Percentiles rank a stretch among this genome's conserved stretches.
phyloP scores from a whole-genome alignment of 2,329 filamentous ascomycete genomes.

The Trichoderma semiorbis region DNA sequence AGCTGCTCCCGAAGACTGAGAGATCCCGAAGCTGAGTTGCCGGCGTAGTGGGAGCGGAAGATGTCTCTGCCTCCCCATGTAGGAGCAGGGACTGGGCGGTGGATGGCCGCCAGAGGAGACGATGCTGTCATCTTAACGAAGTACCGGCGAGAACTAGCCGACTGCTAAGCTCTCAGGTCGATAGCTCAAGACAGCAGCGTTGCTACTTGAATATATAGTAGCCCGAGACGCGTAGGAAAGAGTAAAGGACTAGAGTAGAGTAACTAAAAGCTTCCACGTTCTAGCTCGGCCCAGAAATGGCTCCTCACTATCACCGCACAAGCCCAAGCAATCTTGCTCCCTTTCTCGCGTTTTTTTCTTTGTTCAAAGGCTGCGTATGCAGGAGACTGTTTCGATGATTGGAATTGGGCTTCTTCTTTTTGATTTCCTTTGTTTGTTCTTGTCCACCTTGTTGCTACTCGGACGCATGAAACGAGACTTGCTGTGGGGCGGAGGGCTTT shows the following conservation, averaged over 20 bases:
- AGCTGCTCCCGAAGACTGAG: slow-evolving; percentile 79
- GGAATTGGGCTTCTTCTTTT: slow-evolving; percentile 1
- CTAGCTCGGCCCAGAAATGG: slow-evolving; percentile 23
- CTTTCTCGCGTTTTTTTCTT: neutral
- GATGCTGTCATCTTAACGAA: slow-evolving; percentile 74
- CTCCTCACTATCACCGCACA: slow-evolving; percentile 13
- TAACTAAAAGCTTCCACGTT: slow-evolving; percentile 34
- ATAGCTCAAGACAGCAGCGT: slow-evolving; percentile 13
- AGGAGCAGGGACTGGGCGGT: slow-evolving; percentile 61
- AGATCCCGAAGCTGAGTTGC: slow-evolving; percentile 52
- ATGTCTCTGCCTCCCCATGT: slow-evolving; percentile 57
- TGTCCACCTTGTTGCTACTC: slow-evolving; percentile 4
- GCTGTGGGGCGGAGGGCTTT: slow-evolving; percentile 21
- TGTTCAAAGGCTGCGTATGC: slow-evolving; percentile 5
- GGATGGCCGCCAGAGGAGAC: slow-evolving; percentile 90
- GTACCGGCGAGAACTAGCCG: neutral
- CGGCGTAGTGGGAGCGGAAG: slow-evolving; percentile 51
- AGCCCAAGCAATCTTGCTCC: slow-evolving; percentile 9
- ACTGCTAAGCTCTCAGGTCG: neutral
- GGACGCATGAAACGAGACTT: slow-evolving; percentile 11
- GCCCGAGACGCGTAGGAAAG: slow-evolving; percentile 1
- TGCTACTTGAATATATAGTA: slow-evolving; percentile 28
- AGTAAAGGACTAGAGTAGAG: slow-evolving; percentile 16
- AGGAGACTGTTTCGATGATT: neutral
- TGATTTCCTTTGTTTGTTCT: slow-evolving; percentile 14